A percentile compares a stretch with the other conserved stretches of the same genome.
Evolutionary conservation across 257 asterid species (phyloP).

Genomic region (Solanum sitiens): DNA sequence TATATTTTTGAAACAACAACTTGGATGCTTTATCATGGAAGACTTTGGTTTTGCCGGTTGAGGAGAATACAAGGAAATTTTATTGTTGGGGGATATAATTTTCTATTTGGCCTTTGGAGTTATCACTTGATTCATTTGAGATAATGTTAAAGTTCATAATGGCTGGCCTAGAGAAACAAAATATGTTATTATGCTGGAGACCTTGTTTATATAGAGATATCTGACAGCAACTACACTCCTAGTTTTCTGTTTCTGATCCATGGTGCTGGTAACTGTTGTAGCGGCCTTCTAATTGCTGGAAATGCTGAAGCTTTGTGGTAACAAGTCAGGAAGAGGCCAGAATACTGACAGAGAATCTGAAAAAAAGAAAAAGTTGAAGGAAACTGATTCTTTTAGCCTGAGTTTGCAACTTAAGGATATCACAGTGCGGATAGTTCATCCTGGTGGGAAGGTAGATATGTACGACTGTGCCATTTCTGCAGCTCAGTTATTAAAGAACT

Average conservation of each 20-base stretch:
- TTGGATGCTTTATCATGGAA: neutral
- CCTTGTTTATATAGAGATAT: neutral
- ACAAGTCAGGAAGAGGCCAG: neutral
- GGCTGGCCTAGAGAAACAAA: conserved; percentile 15
- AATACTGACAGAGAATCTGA: neutral
- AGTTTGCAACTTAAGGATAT: conserved; percentile 29
- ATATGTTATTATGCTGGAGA: neutral
- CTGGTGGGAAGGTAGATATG: conserved; percentile 58
- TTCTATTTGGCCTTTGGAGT: conserved; percentile 24
- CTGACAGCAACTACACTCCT: neutral
- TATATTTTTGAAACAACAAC: conserved; percentile 31
- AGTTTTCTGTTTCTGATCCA: neutral
- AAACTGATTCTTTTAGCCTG: conserved; percentile 10
- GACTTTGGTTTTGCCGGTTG: conserved; percentile 32
- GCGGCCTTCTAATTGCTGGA: conserved; percentile 8
- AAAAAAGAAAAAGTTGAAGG: conserved; percentile 3
- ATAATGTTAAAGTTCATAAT: conserved; percentile 5
- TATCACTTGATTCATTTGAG: conserved; percentile 12
- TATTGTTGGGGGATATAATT: neutral
- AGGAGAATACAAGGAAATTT: conserved; percentile 20
- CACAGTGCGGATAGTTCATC: conserved; percentile 34
- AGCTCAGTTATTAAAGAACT: conserved; percentile 33
- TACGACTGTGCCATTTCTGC: conserved; percentile 36
- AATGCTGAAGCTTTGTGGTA: conserved; percentile 33
- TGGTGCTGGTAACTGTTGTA: conserved; percentile 5